phyloP scores from a whole-genome alignment of 768 basidiomycete genomes.

The Podaxis sp. region DNA sequence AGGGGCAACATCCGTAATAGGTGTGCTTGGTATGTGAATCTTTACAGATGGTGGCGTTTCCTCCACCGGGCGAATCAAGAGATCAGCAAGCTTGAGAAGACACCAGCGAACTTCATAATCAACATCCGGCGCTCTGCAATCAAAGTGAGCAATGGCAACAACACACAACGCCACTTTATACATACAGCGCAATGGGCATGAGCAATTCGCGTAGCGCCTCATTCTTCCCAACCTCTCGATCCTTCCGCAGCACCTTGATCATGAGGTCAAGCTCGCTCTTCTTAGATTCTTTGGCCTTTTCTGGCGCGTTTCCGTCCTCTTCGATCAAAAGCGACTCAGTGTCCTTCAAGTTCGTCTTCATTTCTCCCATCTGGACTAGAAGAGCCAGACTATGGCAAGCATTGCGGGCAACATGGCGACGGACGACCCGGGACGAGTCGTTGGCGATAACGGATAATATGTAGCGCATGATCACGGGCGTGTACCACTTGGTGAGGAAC shows the following conservation, averaged over 20 bases:
- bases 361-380: constrained; percentile 86
- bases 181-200: constrained; percentile 79
- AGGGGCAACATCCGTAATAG: constrained; percentile 61
- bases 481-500: constrained; percentile 87
- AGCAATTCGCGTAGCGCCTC: constrained; percentile 76
- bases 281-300: constrained; percentile 73
- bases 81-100: constrained; percentile 87
- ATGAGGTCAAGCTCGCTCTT: constrained; percentile 82
- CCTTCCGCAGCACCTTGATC: constrained; percentile 86
- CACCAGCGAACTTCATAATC: constrained; percentile 93
- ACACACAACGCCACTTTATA: constrained; percentile 26
- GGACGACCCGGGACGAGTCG: constrained; percentile 80
- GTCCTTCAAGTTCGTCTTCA: constrained; percentile 76
- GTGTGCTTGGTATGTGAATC: constrained; percentile 76
- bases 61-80: constrained; percentile 78
- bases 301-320: constrained; percentile 75
- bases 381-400: constrained; percentile 87
- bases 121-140: constrained; percentile 61
- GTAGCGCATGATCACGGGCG: constrained; percentile 82
- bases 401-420: constrained; percentile 83
- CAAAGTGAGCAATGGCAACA: constrained; percentile 11
- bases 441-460: constrained; percentile 82
- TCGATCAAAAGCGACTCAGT: constrained; percentile 79
- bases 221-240: constrained; percentile 81
- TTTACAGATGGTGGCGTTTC: constrained; percentile 87